Conservation (phyloP, 2,329 filamentous ascomycete genomes). For the Penicillium hesseltinei region DNA sequence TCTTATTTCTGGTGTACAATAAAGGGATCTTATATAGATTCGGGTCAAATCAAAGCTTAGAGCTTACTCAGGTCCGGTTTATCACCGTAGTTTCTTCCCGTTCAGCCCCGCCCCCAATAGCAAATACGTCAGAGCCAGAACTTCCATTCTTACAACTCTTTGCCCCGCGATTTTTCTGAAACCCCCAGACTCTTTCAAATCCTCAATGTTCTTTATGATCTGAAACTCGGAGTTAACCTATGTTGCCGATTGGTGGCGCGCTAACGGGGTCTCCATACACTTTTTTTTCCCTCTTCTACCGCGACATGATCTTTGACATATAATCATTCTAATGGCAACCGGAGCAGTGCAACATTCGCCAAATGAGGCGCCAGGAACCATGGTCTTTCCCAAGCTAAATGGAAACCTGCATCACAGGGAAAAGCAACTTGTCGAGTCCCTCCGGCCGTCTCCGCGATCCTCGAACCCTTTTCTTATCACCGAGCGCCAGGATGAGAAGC, state of each 20-base stretch:
- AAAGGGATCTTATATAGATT: conserved; percentile 20
- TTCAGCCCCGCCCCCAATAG: conserved; percentile 22
- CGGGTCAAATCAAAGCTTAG: conserved; percentile 13
- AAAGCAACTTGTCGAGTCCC: conserved; percentile 30
- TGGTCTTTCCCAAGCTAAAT: conserved; percentile 15
- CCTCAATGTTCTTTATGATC: conserved; percentile 13
- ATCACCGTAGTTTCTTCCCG: conserved; percentile 23
- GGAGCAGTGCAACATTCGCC: conserved; percentile 39
- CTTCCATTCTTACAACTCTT: conserved; percentile 8
- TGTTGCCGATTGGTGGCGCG: conserved; percentile 25
- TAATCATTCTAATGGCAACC: conserved; percentile 39
- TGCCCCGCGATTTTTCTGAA: conserved; percentile 6
- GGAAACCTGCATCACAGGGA: conserved; percentile 30
- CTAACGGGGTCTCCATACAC: conserved; percentile 21
- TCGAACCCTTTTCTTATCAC: conserved; percentile 40
- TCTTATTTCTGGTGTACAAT: conserved; percentile 21
- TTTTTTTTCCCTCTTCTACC: conserved; percentile 12
- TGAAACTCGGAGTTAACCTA: conserved; percentile 11
- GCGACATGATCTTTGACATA: conserved; percentile 30
- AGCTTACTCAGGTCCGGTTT: conserved; percentile 22
- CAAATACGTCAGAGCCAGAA: conserved; percentile 27
- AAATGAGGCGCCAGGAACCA: conserved; percentile 28
- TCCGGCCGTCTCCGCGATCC: conserved; percentile 30
- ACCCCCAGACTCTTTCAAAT: conserved; percentile 2
- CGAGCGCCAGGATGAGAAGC: conserved; percentile 38